These are phyloP conservation scores for Gloeophyllum trabeum DNA, from an alignment of 768 basidiomycete genomes.

Conservation along the genomic window DNA sequence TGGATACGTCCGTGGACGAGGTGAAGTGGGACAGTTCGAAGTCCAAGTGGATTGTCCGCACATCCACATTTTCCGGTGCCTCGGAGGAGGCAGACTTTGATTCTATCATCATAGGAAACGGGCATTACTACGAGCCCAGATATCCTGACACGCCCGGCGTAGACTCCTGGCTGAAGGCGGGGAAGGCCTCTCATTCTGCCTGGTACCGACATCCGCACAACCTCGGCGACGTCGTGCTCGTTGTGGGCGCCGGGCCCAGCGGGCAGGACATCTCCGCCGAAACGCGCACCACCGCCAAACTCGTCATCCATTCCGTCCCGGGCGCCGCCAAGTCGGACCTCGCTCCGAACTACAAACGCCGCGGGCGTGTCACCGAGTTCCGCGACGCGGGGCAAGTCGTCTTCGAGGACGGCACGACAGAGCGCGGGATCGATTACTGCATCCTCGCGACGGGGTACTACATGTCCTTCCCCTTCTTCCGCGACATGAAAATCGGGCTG, in stretches of 20 bases:
- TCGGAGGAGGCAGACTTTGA: slow-evolving; percentile 35
- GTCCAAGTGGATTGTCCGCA: slow-evolving; percentile 36
- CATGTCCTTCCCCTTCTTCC: slow-evolving; percentile 52
- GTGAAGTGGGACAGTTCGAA: slow-evolving; percentile 25
- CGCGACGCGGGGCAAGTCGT: slow-evolving; percentile 22
- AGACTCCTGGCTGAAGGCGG: slow-evolving; percentile 37
- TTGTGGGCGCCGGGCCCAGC: slow-evolving; percentile 45
- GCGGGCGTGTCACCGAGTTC: slow-evolving; percentile 2
- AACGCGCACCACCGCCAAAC: slow-evolving; percentile 29
- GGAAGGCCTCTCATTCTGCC: slow-evolving; percentile 52
- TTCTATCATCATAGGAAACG: slow-evolving; percentile 64
- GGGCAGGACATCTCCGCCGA: slow-evolving; percentile 59
- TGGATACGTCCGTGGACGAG: slow-evolving; percentile 44
- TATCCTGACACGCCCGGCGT: slow-evolving; percentile 54
- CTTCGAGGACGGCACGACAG: slow-evolving; percentile 49
- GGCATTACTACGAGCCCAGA: slow-evolving; percentile 58
- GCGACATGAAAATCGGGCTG: slow-evolving; percentile 17
- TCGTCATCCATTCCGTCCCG: slow-evolving; percentile 46
- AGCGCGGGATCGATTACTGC: slow-evolving; percentile 45
- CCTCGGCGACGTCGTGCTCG: slow-evolving; percentile 27
- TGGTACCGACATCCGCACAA: slow-evolving; percentile 48
- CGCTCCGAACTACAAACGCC: slow-evolving; percentile 13
- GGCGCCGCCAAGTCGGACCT: slow-evolving; percentile 20
- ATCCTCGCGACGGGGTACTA: slow-evolving; percentile 75
- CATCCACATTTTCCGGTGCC: too few relatives aligned